These are phyloP conservation scores for Boechera retrofracta DNA, from an alignment of 345 rosid species.

Conservation along the genomic window DNA sequence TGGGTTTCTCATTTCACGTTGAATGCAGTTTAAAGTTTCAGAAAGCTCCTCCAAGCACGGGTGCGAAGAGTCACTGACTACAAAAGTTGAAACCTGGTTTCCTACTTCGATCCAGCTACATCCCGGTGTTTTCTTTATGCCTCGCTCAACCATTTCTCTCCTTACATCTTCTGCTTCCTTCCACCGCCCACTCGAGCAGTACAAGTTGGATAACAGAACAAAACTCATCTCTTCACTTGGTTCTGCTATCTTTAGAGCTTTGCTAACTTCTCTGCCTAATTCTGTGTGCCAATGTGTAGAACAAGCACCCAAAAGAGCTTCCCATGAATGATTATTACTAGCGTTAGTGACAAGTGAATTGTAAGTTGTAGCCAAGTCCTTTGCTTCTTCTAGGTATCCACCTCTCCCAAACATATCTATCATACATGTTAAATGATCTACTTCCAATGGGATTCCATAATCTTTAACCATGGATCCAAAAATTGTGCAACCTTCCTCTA, in stretches of 20 bases:
- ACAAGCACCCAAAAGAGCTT: slow-evolving; percentile 73
- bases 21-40: slow-evolving; percentile 46
- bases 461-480: slow-evolving; percentile 56
- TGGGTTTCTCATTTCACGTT: slow-evolving; percentile 58
- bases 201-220: slow-evolving; percentile 71
- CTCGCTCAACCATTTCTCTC: slow-evolving; percentile 62
- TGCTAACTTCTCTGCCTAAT: slow-evolving; percentile 54
- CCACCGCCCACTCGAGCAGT: slow-evolving; percentile 68
- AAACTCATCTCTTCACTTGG: slow-evolving; percentile 64
- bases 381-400: slow-evolving; percentile 65
- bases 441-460: slow-evolving; percentile 55
- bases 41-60: slow-evolving; percentile 46
- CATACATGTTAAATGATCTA: slow-evolving; percentile 72
- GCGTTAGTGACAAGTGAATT: slow-evolving; percentile 8
- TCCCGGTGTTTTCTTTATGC: slow-evolving; percentile 72
- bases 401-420: slow-evolving; percentile 82
- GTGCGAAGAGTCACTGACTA: slow-evolving; percentile 55
- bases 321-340: slow-evolving; percentile 43
- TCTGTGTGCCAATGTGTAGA: slow-evolving; percentile 50
- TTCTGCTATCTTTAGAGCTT: slow-evolving; percentile 47
- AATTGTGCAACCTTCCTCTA: slow-evolving; percentile 57
- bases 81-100: slow-evolving; percentile 54
- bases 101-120: slow-evolving; percentile 85
- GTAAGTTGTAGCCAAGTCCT: slow-evolving; percentile 49
- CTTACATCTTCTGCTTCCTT: slow-evolving; percentile 78